Percentiles rank a stretch among this genome's conserved stretches.
Evolutionary conservation across 306 rosid genomes (phyloP).

Genomic region (Vicia sativa): DNA sequence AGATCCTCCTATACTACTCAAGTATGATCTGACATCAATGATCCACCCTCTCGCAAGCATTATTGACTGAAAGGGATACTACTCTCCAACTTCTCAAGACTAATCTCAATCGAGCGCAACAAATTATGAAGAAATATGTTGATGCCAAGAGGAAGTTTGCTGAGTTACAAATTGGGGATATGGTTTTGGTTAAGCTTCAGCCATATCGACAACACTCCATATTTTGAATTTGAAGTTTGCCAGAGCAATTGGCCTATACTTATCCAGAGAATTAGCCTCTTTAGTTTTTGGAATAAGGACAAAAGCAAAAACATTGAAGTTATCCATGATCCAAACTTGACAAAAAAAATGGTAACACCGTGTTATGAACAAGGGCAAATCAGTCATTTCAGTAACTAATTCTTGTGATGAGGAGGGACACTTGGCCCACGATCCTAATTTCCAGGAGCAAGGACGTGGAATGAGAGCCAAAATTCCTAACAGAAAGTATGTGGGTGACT

Average conservation of each 20-base stretch:
- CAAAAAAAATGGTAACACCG: too few relatives aligned
- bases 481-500: too few relatives aligned
- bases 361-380: neutral
- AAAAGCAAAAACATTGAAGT: too few relatives aligned
- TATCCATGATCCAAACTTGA: too few relatives aligned
- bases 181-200: neutral
- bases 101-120: neutral
- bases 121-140: neutral
- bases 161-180: neutral
- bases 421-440: too few relatives aligned
- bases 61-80: neutral
- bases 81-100: neutral
- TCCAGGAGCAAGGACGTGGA: too few relatives aligned
- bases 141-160: neutral
- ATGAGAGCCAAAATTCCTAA: too few relatives aligned
- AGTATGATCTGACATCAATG: neutral
- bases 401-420: too few relatives aligned
- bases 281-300: too few relatives aligned
- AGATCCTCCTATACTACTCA: neutral
- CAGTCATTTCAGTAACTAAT: too few relatives aligned
- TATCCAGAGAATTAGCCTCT: too few relatives aligned
- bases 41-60: neutral
- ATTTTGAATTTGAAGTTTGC: neutral
- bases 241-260: too few relatives aligned
- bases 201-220: neutral